Evolutionary conservation across 495 filamentous ascomycete species (phyloP).

Genomic region (Penicillium turbatum): DNA sequence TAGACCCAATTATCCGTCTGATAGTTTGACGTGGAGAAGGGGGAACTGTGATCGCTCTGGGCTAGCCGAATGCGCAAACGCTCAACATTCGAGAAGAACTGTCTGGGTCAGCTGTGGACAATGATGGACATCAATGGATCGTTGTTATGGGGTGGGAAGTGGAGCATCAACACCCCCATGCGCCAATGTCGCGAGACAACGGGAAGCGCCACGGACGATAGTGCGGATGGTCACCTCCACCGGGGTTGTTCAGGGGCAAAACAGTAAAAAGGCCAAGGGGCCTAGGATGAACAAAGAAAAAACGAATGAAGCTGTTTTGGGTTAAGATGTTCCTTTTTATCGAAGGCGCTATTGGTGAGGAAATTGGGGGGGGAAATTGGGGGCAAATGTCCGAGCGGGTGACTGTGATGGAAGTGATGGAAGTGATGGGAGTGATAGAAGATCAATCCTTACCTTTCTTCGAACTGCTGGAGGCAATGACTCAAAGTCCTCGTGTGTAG

Average conservation of each 20-base stretch:
- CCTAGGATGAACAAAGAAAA: not conserved
- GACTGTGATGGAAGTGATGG: not conserved
- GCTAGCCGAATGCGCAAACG: slow-evolving; percentile 33
- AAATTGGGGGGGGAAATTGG: not conserved
- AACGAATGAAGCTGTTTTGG: not conserved
- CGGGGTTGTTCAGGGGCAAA: slow-evolving; percentile 16
- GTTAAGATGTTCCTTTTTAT: not conserved
- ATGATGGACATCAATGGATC: slow-evolving; percentile 10
- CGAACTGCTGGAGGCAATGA: slow-evolving; percentile 34
- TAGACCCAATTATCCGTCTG: slow-evolving; percentile 18
- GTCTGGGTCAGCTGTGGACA: slow-evolving; percentile 19
- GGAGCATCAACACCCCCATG: slow-evolving; percentile 7
- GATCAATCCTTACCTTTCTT: slow-evolving; percentile 32
- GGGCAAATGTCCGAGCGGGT: not conserved
- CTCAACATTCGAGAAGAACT: slow-evolving; percentile 44
- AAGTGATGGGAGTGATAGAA: not conserved
- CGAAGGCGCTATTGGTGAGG: slow-evolving; percentile 1
- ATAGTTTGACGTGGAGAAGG: slow-evolving; percentile 17
- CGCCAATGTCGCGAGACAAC: slow-evolving; percentile 10
- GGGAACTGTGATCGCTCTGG: slow-evolving; percentile 24
- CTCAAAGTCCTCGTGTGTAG: slow-evolving; percentile 26
- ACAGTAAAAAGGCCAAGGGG: not conserved
- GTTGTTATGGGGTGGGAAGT: not conserved
- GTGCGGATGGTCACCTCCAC: slow-evolving; percentile 23
- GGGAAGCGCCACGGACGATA: slow-evolving; percentile 27